Evolutionary conservation across 768 basidiomycete genomes (phyloP).

Genomic region (Dictyophora rubrovolvata): DNA sequence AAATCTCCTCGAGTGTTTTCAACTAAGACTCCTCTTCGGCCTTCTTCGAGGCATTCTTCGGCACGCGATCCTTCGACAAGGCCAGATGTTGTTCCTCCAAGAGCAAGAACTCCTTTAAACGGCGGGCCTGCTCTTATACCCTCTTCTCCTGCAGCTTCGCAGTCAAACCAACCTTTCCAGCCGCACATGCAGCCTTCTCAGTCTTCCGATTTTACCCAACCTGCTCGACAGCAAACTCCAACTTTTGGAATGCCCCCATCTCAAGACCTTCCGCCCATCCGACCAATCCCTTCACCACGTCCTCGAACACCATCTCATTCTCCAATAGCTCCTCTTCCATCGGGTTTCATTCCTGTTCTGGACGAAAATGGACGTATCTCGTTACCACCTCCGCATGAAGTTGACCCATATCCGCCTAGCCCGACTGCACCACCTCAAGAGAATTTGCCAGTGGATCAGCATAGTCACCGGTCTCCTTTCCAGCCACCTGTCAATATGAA

Average conservation of each 20-base stretch:
- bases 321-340: neutral
- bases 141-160: neutral
- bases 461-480: neutral
- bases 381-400: conserved; percentile 1
- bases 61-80: neutral
- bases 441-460: neutral
- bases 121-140: neutral
- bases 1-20: neutral
- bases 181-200: neutral
- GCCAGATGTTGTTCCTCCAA: neutral
- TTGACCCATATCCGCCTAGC: neutral
- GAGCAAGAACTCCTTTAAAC: neutral
- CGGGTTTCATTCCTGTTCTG: conserved; percentile 2
- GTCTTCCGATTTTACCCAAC: neutral
- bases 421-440: neutral
- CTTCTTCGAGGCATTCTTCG: neutral
- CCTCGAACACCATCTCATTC: neutral
- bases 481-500: neutral
- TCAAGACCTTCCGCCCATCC: neutral
- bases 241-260: neutral
- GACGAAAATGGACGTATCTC: conserved; percentile 3
- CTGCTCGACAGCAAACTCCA: neutral
- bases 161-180: neutral
- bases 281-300: neutral
- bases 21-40: neutral